Percentiles rank a stretch among this genome's conserved stretches.
Conservation (phyloP, 192 early-diverging fungal genomes). For the Backusella tuberculispora region DNA sequence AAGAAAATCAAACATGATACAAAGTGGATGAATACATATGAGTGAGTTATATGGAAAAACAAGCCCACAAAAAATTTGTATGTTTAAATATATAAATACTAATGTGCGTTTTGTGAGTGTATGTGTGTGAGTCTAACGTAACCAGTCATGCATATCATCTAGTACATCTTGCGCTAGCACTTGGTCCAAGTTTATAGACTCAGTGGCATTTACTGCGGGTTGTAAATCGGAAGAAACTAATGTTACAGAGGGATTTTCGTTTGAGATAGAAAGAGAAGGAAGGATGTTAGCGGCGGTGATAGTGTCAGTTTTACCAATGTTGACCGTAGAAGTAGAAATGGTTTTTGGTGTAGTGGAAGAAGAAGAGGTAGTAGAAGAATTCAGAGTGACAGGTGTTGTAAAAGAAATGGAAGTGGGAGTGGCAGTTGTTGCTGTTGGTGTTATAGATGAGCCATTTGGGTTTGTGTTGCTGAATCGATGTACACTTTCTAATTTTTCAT, state of each 20-base stretch:
- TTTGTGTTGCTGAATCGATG: not conserved
- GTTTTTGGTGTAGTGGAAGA: too few relatives aligned
- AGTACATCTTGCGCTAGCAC: conserved; percentile 1
- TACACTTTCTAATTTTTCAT: conserved; percentile 37
- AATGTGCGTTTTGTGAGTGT: not conserved
- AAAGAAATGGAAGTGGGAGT: not conserved
- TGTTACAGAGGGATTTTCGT: not conserved
- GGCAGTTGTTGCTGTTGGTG: not conserved
- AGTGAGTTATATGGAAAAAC: too few relatives aligned
- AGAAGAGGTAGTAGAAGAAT: not conserved
- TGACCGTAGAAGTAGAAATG: not conserved
- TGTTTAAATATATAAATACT: not conserved
- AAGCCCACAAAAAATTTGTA: too few relatives aligned
- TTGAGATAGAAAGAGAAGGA: not conserved
- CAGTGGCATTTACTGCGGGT: not conserved
- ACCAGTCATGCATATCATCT: conserved; percentile 7
- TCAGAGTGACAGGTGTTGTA: not conserved
- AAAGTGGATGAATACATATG: not conserved
- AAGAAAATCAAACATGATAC: not conserved
- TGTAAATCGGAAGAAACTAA: not conserved
- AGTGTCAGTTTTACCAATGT: not conserved
- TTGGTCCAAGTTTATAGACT: conserved; percentile 13
- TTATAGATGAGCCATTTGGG: not conserved
- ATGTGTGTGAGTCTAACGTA: not conserved
- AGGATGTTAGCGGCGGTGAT: not conserved